Base-by-base conservation (phyloP, 2,329 filamentous ascomycete species). In the Fusarium pseudograminearum region DNA sequence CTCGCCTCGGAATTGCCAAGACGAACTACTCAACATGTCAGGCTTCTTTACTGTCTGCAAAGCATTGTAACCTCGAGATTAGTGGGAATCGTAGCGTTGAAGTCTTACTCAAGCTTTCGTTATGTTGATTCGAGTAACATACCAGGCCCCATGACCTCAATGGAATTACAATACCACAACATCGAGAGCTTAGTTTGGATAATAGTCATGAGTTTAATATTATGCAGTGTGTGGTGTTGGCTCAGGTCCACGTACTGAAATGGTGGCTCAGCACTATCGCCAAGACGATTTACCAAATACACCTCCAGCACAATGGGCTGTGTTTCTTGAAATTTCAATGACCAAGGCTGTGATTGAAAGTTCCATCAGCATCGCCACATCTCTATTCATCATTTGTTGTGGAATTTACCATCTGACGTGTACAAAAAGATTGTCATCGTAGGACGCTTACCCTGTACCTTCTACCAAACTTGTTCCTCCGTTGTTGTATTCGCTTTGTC, bases 1-100 rank as follows among this genome's bases (percentile, higher is more conserved):
- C 33, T 15, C 44, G 18, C 55, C 65, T 69, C 61, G 31, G 47
- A 70, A 24, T 34, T 52, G 52, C 42, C 61, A 62, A 28, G 26
- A 44, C 28, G 48, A 64, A 28, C 33, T 59, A 44, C 50, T 51
- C 41, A 18, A 9, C 36, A 40, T 40, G n/a, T 65, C 20, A 63
- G 42, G 36, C 22, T 9, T 62, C n/a, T 47, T 26, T 40, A 46
- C 31, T 28, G 52, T 26, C 33, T 30, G 44, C 12, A 50, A 55
- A 55, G 16, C 18, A 26, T 18, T 20, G 22, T 20, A 30, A 33
- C 4, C 15, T 45, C 20, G 16, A 31, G 12, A 22, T 38, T 50
- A 48, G 50, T 22, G 33, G 41, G 45, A 30, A 30, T 18, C 22
- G 31, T 20, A 31, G 22, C 24, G 16, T 26, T 41, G 14, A 7